phyloP scores from a whole-genome alignment of 2,329 filamentous ascomycete species.

The Penicillium sp. region DNA sequence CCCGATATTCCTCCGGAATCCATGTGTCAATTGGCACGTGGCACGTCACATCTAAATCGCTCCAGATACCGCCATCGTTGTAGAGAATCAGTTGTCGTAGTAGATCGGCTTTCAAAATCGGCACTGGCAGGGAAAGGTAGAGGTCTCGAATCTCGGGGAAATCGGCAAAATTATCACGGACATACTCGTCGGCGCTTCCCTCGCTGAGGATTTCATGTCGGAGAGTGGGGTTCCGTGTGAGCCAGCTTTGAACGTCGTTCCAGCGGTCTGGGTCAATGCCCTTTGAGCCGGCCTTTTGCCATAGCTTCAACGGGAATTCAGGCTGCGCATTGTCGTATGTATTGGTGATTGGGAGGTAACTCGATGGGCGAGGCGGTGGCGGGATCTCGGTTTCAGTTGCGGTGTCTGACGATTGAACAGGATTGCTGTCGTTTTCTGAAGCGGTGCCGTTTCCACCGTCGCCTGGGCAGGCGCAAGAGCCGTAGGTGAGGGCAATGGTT shows the following conservation, averaged over 20 bases:
- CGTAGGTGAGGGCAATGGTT: background rate
- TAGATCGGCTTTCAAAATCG: conserved; percentile 46
- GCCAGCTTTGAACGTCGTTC: conserved; percentile 24
- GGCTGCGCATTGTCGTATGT: background rate
- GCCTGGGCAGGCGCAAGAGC: background rate
- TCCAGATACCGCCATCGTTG: conserved; percentile 45
- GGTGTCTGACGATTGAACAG: background rate
- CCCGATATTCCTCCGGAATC: conserved; percentile 36
- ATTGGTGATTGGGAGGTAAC: background rate
- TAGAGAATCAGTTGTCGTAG: conserved; percentile 45
- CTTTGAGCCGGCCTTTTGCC: conserved; percentile 14
- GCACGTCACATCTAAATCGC: conserved; percentile 43
- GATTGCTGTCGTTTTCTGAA: background rate
- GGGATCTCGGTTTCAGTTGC: background rate
- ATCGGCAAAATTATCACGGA: conserved; percentile 33
- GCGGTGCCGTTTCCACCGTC: background rate
- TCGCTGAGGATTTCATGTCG: conserved; percentile 37
- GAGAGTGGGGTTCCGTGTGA: conserved; percentile 32
- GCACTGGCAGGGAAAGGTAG: conserved; percentile 32
- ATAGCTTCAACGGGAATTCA: conserved; percentile 15
- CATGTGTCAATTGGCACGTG: conserved; percentile 37
- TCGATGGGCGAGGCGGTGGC: conserved; percentile 1
- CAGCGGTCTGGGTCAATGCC: conserved; percentile 2
- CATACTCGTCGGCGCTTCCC: conserved; percentile 31
- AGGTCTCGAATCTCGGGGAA: conserved; percentile 40